phyloP scores from a whole-genome alignment of 345 rosid species.

The Lepidium didymum region DNA sequence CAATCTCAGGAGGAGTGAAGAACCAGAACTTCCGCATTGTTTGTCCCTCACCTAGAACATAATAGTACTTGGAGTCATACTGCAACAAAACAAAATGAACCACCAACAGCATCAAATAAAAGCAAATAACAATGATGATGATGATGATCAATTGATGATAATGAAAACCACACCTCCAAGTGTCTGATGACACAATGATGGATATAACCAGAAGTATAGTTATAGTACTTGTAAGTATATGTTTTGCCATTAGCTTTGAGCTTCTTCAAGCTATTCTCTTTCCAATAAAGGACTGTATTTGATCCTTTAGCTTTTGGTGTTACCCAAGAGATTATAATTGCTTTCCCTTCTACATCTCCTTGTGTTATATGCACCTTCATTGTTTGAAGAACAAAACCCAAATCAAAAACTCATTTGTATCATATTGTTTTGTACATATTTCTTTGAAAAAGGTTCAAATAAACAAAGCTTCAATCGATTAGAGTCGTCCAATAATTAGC shows the following conservation, averaged over 20 bases:
- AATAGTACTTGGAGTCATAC: slow-evolving; percentile 56
- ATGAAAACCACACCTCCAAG: slow-evolving; percentile 39
- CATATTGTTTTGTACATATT: neutral
- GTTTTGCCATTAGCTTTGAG: slow-evolving; percentile 42
- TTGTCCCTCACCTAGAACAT: slow-evolving; percentile 46
- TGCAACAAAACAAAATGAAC: slow-evolving; percentile 10
- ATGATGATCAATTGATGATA: neutral
- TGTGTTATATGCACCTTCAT: slow-evolving; percentile 76
- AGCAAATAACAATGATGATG: neutral
- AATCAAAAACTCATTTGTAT: neutral
- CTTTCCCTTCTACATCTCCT: slow-evolving; percentile 81
- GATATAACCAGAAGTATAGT: slow-evolving; percentile 79
- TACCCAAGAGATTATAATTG: slow-evolving; percentile 88
- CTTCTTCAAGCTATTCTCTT: slow-evolving; percentile 36
- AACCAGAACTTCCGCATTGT: slow-evolving; percentile 55
- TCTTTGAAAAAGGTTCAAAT: neutral
- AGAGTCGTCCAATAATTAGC: neutral
- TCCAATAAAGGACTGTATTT: slow-evolving; percentile 64
- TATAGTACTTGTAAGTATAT: slow-evolving; percentile 42
- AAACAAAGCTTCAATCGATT: neutral
- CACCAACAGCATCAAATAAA: slow-evolving; percentile 1
- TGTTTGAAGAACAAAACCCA: slow-evolving; percentile 2
- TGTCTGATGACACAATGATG: slow-evolving; percentile 70
- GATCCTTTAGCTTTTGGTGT: slow-evolving; percentile 67
- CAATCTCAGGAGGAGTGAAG: slow-evolving; percentile 57